Conservation (phyloP, 306 rosid species). For the Prunus fruticosa region DNA sequence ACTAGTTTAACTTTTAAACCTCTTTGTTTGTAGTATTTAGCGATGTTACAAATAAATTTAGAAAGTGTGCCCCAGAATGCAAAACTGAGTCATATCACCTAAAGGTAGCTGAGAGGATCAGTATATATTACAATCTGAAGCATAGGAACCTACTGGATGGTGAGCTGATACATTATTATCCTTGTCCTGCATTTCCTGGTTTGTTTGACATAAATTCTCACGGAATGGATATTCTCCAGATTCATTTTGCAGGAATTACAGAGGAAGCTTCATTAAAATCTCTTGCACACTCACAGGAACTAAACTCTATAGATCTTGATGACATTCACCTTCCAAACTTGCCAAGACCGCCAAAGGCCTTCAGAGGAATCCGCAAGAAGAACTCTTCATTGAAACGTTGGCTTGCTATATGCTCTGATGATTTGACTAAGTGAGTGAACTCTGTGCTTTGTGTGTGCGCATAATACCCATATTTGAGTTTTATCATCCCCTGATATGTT, state of each 20-base stretch:
- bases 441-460: background rate
- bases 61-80: background rate
- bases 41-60: background rate
- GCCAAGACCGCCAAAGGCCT: constrained; percentile 77
- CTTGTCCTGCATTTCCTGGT: constrained; percentile 23
- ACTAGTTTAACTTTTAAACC: background rate
- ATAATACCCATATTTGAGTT: background rate
- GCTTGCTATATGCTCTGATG: constrained; percentile 89
- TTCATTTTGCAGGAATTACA: constrained; percentile 60
- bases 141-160: constrained; percentile 58
- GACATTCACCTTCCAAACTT: constrained; percentile 63
- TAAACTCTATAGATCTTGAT: constrained; percentile 47
- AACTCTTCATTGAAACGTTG: constrained; percentile 84
- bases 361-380: constrained; percentile 86
- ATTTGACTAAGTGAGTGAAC: constrained; percentile 58
- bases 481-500: constrained; percentile 17
- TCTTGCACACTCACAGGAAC: constrained; percentile 38
- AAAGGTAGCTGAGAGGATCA: background rate
- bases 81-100: background rate
- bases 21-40: background rate
- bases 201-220: constrained; percentile 21
- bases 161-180: constrained; percentile 33
- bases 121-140: background rate
- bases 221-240: constrained; percentile 47
- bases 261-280: constrained; percentile 27